phyloP scores from a whole-genome alignment of 2,329 filamentous ascomycete species.

The Pseudocercospora ulei region DNA sequence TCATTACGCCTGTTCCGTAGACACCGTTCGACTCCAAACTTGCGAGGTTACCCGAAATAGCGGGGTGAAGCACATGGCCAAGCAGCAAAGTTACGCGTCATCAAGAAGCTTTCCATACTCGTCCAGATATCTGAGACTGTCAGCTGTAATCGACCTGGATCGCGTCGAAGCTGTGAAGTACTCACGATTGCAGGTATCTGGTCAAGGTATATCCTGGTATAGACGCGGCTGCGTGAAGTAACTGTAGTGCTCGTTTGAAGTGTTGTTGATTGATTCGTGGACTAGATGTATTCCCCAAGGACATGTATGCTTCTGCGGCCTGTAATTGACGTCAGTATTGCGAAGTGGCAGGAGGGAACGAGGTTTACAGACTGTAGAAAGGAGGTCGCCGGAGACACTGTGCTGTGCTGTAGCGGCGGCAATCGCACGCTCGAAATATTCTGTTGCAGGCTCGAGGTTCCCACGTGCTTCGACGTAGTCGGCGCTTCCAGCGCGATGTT shows the following conservation, averaged over 20 bases:
- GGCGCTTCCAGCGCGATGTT: slow-evolving; percentile 34
- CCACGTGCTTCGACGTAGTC: slow-evolving; percentile 48
- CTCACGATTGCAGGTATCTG: slow-evolving; percentile 42
- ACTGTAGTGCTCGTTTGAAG: slow-evolving; percentile 41
- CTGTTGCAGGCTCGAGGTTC: slow-evolving; percentile 44
- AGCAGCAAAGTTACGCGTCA: slow-evolving; percentile 9
- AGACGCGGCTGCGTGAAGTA: slow-evolving; percentile 40
- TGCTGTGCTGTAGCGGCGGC: slow-evolving; percentile 37
- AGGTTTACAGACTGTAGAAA: slow-evolving; percentile 37
- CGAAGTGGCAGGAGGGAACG: background rate
- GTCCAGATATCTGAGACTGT: slow-evolving; percentile 37
- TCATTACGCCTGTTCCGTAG: background rate
- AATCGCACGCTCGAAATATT: slow-evolving; percentile 44
- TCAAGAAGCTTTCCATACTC: slow-evolving; percentile 37
- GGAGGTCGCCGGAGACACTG: slow-evolving; percentile 37
- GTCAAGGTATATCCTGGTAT: slow-evolving; percentile 39
- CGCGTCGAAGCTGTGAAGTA: background rate
- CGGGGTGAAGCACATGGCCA: slow-evolving; percentile 1
- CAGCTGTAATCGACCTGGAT: slow-evolving; percentile 2
- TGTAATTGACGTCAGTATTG: slow-evolving; percentile 21
- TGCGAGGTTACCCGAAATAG: background rate
- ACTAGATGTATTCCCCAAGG: slow-evolving; percentile 44
- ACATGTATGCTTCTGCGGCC: slow-evolving; percentile 47
- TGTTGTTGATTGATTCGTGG: slow-evolving; percentile 39
- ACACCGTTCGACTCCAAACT: background rate